Evolutionary conservation across 2,329 filamentous ascomycete species (phyloP), one percentile per base, ranked within the genome.

Genomic region (Passalora sequoiae): DNA sequence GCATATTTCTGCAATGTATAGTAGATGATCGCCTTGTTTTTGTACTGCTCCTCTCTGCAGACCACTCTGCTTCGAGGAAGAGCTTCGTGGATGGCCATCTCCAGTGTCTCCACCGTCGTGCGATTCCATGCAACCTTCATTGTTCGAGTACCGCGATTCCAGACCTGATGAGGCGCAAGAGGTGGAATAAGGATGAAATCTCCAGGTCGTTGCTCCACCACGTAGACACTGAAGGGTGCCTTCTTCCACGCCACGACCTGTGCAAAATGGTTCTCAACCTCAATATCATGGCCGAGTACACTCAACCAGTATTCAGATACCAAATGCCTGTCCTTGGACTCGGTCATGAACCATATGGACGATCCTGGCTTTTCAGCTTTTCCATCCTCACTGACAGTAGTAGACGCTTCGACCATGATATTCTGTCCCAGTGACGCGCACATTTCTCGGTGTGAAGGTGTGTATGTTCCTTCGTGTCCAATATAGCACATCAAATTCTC

Each of bases 101-200:
- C 84, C 3, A 98, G 74, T 0, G 92, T 97, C 60, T 97, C 89
- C 2, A 86, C 84, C 0, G 89, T 96, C 0, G 88, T 96, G 19
- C 92, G 79, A 63, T 98, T 98, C 92, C 92, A 98, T 0, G 92
- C 92, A 6, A 94, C 89, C 63, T 98, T 98, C 78, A 97, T 88
- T 0, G 92, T 98, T 32, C 89, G 77, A 2, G 91, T 96, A 15
- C 92, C 92, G 37, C 91, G 80, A 61, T 98, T 98, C 92, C 92
- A 98, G 7, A 98, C 92, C 63, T 98, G 92, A 65, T 98, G 92
- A 0, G 91, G 89, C 3, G 92, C 92, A 13, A 97, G 70, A 4
- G 92, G 89, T 12, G 92, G 92, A 19, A 98, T 84, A 1, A 98
- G 74, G 46, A 98, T 92, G 54, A 97, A 89, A 60, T 98, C 92